phyloP scores from a whole-genome alignment of 805 yeast genomes.

The Pachysolen tannophilus region DNA sequence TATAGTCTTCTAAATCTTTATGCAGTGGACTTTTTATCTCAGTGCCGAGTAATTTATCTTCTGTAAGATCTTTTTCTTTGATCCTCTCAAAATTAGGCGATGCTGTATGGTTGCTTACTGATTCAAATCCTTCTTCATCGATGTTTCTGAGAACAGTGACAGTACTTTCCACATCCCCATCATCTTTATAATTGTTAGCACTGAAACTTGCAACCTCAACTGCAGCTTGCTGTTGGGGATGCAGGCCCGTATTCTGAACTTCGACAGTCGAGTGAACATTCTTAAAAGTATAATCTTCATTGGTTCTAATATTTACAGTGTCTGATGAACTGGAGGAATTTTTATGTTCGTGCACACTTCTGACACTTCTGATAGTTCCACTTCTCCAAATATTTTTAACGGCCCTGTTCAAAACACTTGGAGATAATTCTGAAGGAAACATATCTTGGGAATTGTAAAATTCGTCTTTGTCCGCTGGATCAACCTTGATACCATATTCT shows the following conservation, averaged over 20 bases:
- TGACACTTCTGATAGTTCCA: constrained; percentile 3
- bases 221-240: constrained; percentile 2
- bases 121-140: constrained; percentile 12
- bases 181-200: constrained; percentile 2
- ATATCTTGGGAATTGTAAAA: constrained; percentile 9
- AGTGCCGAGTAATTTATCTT: too few species aligned
- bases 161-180: background rate
- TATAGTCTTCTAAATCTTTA: too few species aligned
- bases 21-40: too few species aligned
- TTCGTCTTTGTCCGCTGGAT: constrained; percentile 15
- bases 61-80: constrained; percentile 6
- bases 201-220: constrained; percentile 2
- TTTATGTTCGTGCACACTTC: background rate
- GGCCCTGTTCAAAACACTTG: background rate
- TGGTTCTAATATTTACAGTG: too few species aligned
- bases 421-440: background rate
- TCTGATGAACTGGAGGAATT: constrained; percentile 1
- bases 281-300: constrained; percentile 6
- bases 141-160: constrained; percentile 1
- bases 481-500: constrained; percentile 19
- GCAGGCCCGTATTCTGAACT: constrained; percentile 1
- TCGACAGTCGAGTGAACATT: constrained; percentile 1
- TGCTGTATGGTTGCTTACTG: constrained; percentile 11
- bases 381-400: constrained; percentile 8
- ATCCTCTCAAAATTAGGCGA: constrained; percentile 7